Conservation (phyloP, 2,329 filamentous ascomycete species). For the Sporothrix protearum region DNA sequence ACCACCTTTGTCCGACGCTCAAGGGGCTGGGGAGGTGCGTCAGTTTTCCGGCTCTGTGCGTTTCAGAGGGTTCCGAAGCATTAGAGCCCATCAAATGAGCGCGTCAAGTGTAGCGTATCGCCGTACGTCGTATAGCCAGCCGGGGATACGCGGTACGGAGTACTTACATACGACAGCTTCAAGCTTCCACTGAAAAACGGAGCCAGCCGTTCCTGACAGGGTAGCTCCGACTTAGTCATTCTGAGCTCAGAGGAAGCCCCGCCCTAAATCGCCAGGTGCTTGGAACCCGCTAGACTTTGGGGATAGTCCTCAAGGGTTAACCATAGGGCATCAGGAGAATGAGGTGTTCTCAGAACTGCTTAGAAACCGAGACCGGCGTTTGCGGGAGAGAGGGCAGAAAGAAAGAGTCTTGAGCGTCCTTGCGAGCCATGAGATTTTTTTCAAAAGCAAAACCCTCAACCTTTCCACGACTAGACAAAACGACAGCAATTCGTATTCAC, state of each 20-base stretch:
- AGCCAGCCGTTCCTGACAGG: not conserved
- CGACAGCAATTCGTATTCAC: not conserved
- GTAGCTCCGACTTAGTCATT: conserved; percentile 9
- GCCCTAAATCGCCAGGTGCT: not conserved
- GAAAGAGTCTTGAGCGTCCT: not conserved
- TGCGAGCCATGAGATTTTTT: not conserved
- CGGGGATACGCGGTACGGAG: no score
- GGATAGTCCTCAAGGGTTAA: not conserved
- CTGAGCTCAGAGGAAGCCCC: not conserved
- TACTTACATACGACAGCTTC: no score
- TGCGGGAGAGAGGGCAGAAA: conserved; percentile 11
- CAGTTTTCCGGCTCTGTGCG: conserved; percentile 2
- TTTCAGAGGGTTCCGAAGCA: conserved; percentile 1
- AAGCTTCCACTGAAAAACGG: not conserved
- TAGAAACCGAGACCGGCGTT: conserved; percentile 26
- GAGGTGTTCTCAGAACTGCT: not conserved
- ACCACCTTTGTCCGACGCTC: not conserved
- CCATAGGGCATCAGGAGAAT: not conserved
- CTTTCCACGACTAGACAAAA: not conserved
- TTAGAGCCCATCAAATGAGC: not conserved
- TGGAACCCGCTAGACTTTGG: not conserved
- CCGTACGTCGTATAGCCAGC: no score
- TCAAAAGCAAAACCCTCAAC: not conserved
- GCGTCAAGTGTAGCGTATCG: not conserved
- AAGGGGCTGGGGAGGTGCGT: conserved; percentile 11